These are phyloP conservation scores for Pichia sp. DNA, from an alignment of 1,139 yeast genomes.

Conservation along the genomic window DNA sequence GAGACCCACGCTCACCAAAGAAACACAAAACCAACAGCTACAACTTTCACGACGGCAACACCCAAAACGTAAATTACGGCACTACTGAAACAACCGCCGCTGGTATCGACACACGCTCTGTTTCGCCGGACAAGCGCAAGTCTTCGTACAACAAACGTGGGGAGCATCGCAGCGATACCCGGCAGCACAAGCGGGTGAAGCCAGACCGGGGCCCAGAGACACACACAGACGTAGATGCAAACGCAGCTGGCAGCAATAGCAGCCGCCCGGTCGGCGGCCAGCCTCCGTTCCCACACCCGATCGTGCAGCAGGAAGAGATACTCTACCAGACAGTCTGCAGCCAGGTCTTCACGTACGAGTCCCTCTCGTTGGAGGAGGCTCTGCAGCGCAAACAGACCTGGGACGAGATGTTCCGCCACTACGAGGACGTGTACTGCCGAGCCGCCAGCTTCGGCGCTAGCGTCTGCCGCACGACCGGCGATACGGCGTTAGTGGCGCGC, in stretches of 20 bases:
- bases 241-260: no score
- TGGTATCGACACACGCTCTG: background rate
- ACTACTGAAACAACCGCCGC: background rate
- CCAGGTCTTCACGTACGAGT: background rate
- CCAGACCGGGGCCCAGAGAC: background rate
- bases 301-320: background rate
- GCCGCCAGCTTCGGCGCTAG: background rate
- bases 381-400: background rate
- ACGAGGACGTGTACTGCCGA: background rate
- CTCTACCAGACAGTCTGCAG: background rate
- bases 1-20: background rate
- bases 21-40: background rate
- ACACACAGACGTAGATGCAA: no score
- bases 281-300: background rate
- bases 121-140: slow-evolving; percentile 2
- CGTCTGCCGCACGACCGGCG: no score
- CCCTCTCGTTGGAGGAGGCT: background rate
- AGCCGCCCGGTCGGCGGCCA: no score
- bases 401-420: background rate
- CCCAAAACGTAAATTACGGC: background rate
- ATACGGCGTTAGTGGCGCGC: background rate
- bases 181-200: background rate
- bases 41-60: background rate
- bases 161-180: background rate
- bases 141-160: slow-evolving; percentile 1